Conservation (phyloP, 2,329 filamentous ascomycete species). For the Falciphora oryzae region DNA sequence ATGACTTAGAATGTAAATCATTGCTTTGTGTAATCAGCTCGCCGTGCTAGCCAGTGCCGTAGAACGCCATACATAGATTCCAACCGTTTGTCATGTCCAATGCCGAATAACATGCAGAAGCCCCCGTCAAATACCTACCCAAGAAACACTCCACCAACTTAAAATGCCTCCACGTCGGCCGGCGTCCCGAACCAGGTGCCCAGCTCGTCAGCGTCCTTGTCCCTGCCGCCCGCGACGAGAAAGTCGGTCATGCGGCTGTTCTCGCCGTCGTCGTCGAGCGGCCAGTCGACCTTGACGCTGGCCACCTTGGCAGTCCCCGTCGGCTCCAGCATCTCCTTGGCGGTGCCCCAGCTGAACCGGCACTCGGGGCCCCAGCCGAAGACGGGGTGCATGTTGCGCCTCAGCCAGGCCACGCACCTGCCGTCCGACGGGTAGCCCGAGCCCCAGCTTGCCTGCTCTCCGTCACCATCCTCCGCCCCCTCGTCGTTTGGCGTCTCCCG, state of each 20-base stretch:
- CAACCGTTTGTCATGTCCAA: not conserved
- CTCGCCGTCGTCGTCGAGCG: slow-evolving; percentile 63
- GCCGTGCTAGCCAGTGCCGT: not conserved
- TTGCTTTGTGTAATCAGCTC: too few species aligned
- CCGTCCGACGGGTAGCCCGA: slow-evolving; percentile 90
- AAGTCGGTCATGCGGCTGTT: slow-evolving; percentile 71
- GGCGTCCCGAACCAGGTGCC: slow-evolving; percentile 76
- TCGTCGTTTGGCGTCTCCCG: slow-evolving; percentile 22
- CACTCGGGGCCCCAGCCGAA: slow-evolving; percentile 96
- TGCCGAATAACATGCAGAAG: not conserved
- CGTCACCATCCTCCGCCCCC: slow-evolving; percentile 22
- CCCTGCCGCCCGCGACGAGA: slow-evolving; percentile 40
- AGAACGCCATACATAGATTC: not conserved
- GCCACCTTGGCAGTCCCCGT: slow-evolving; percentile 51
- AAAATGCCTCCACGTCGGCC: slow-evolving; percentile 67
- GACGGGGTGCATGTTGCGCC: slow-evolving; percentile 79
- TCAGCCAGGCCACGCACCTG: slow-evolving; percentile 75
- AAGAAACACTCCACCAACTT: slow-evolving; percentile 21
- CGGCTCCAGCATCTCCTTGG: slow-evolving; percentile 85
- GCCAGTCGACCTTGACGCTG: slow-evolving; percentile 77
- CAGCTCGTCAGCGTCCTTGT: slow-evolving; percentile 57
- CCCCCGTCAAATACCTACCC: not conserved
- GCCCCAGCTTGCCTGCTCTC: slow-evolving; percentile 57
- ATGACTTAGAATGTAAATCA: too few species aligned
- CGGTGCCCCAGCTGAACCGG: slow-evolving; percentile 92